Evolutionary conservation across 495 filamentous ascomycete species (phyloP), one percentile per base, ranked within the genome.

Genomic region (Lasiosphaeria ovina): DNA sequence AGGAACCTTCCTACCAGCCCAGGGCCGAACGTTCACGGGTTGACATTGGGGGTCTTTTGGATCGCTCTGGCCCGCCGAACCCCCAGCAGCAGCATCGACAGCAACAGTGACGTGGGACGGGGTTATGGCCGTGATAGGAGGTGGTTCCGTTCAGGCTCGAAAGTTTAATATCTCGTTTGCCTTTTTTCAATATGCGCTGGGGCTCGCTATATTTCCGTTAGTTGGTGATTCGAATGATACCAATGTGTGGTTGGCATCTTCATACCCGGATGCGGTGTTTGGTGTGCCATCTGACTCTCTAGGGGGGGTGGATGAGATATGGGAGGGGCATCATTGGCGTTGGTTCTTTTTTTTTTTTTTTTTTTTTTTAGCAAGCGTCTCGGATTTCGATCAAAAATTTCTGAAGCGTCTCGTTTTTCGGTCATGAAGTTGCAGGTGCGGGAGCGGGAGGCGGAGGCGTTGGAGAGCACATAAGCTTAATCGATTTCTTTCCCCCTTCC

Each of bases 21-120:
- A 77, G 76, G 65, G 79, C 80, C 54, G 79, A 81, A 49, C 73
- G 78, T 34, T 69, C 74, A 48, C 74, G 81, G 11, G 76, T 85
- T 35, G 82, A 82, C 59, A 85, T 85, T 60, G 77, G 78, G 32
- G 82, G 81, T 35, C 69, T 85, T 40, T 74, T 85, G 44, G 79
- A 82, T 35, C 77, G 76, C 48, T 71, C 74, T 2, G 69, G 70
- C 9, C 72, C 70, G 32, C 63, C 71, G n/a, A 69, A 58, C 42
- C 55, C 59, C 16, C 47, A 60, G 11, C 60, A 49, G 42, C 57
- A 47, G 32, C 54, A 59, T 10, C 57, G 51, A 55, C 35, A 34
- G n/a, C 38, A 35, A 24, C 35, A 45, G 16, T 17, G 16, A 45
- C 35, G 45, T 51, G 49, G 24, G 47, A 31, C 47, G 14, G 47